Base-by-base conservation (phyloP, 108 stramenopile genomes). In the Skeletonema costatum region DNA sequence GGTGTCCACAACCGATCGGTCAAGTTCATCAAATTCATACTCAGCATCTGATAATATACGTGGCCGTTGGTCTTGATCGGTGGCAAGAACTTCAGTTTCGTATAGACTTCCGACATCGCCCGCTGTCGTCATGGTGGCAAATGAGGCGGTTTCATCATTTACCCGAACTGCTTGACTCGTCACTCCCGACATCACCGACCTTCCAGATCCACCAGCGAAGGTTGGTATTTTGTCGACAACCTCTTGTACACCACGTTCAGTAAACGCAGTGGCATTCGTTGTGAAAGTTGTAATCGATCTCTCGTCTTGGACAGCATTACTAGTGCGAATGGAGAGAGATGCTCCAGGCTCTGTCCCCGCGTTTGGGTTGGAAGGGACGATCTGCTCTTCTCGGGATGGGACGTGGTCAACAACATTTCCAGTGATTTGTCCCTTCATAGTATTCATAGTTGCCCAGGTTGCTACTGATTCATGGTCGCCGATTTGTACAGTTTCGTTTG, bases 191-290 rank as follows among this genome's bases (percentile, higher is more conserved):
- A 62, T 25, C 12, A 71, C 64, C 2, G 69, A 64, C 4, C 68
- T 59, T 33, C 80, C 74, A 35, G 67, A 63, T 9, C 80, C 80
- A 11, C 80, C 80, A 29, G 80, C 74, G 65, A 75, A 81, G 11
- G 70, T 81, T 10, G 80, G 80, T 67, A 81, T 61, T 5, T 62
- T 73, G 66, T 81, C 80, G 5, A 81, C 80, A 46, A 81, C 60
- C 44, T 81, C 62, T 32, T 81, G 60, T 19, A 81, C 75, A 3
- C 80, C 73, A n/a, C 80, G 69, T 70, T 73, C 73, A 35, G 32
- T 21, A 32, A 32, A 32, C 14, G 63, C 36, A n/a, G 64, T 61
- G 30, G 70, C 69, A 14, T 69, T 50, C 2, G 80, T 81, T 46
- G 74, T 46, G 38, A 81, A 71, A n/a, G 80, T 81, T 65, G 64